Base-by-base conservation (phyloP, 208 protist genomes). In the Phytomonas francai region DNA sequence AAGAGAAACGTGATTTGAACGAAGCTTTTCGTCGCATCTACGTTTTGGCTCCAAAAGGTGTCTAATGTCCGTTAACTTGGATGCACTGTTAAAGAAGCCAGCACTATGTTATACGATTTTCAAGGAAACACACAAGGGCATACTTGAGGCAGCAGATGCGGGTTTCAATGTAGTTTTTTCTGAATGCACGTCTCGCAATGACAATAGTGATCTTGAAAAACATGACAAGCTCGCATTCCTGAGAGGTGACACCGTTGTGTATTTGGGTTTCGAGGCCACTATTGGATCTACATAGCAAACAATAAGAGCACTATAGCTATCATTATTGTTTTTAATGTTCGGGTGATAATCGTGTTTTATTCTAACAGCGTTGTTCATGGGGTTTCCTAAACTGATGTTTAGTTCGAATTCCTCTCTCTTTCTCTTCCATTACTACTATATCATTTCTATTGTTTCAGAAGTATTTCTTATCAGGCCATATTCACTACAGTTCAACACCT, bases 181-280 rank as follows among this genome's bases (percentile, higher is more conserved):
- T 16, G 70, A 68, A 25, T 74, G 70, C 39, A 33, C 29, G 9
- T 42, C 57, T 30, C 58, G 69, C 33, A 66, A 57, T 16, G 62
- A 68, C 28, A 39, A 49, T 11, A 59, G 45, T 32, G 28, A 54
- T 11, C 56, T 58, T 32, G 28, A 32, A 33, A 31, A 31, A 68
- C 45, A 28, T 2, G 76, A 84, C 54, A 30, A 68, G 1, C 68
- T 67, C 0, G 74, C 78, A 2, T 89, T 94, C 67, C 72, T 94
- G n/a, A 77, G 88, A 3, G 88, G 88, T 30, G 88, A 94, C 65
- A 76, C 80, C 31, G 83, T 94, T 14, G 54, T 94, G 56, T 91
- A 85, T 74, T 76, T 94, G 63, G 81, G 76, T 12, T 94, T 91
- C 63, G 69, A 87, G 49, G 72, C 66, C 19, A 8, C 19, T 45